phyloP scores from a whole-genome alignment of 257 asterid species.

The Solanum piurae region DNA sequence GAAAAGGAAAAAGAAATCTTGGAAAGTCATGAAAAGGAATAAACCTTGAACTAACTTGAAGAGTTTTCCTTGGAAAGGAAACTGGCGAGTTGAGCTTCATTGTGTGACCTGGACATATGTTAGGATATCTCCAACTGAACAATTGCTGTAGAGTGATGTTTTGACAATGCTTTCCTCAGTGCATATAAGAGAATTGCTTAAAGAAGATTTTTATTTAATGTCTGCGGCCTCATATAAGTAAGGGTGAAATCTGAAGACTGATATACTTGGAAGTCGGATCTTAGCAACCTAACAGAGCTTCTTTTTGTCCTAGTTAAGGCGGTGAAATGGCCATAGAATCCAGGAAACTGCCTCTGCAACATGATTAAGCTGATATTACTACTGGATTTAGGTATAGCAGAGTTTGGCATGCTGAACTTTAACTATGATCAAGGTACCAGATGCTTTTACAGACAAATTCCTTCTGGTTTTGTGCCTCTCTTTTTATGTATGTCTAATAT shows the following conservation, averaged over 20 bases:
- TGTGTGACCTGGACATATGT: not conserved
- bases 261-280: not conserved
- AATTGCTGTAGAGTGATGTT: not conserved
- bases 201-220: not conserved
- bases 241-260: not conserved
- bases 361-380: not conserved
- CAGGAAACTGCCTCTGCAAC: not conserved
- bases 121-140: not conserved
- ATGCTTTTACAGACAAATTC: not conserved
- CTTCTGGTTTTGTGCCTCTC: not conserved
- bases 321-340: not conserved
- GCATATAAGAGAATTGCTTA: not conserved
- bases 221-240: not conserved
- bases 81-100: not conserved
- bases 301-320: not conserved
- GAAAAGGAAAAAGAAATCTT: slow-evolving; percentile 47
- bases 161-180: not conserved
- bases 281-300: not conserved
- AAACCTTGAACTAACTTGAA: not conserved
- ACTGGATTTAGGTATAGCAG: not conserved
- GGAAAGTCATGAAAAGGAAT: slow-evolving; percentile 33
- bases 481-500: not conserved
- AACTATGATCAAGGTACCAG: not conserved
- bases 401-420: not conserved
- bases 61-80: not conserved